Base-by-base conservation (phyloP, 768 basidiomycete genomes). In the Rhizopogon roseolus region DNA sequence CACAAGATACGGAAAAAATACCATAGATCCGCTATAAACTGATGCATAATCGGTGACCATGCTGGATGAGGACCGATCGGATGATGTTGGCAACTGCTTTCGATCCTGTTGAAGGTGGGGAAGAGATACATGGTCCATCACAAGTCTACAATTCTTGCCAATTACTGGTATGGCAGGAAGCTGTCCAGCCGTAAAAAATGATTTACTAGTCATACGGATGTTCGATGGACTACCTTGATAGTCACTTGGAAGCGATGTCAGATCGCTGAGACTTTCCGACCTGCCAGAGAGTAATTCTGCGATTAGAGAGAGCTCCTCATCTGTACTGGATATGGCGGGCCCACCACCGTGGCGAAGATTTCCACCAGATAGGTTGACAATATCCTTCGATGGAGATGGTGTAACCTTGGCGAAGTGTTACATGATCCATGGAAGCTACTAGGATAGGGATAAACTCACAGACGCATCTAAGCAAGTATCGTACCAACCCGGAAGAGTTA, bases 401-500 rank as follows among this genome's bases (percentile, higher is more conserved):
- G 22, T 19, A 16, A 6, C 32, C 46, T 48, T 48, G 46, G 16
- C 34, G 29, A 48, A 10, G 14, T 48, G 14, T 48, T 25, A 48
- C 13, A 19, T 48, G 22, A 19, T 36, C 22, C 22, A 22, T 14
- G 32, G 8, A 16, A 36, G 36, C 17, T 16, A 34, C 6, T 19
- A 38, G 14, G 43, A 29, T 22, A 7, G 17, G 17, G 2, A 40
- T 16, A 28, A 17, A 61, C 64, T 56, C 41, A 71, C 68, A 3
- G 68, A 70, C 28, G 61, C 57, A 16, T 43, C 63, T 40, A 53
- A 53, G 46, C 61, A 64, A 51, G 62, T 60, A 54, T 90, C 88
- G 59, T 90, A 90, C 80, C 81, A 89, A 4, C 88, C 88, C 19
- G 66, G 64, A 41, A 62, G 66, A n/a, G 76, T 70, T 32, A 66